Base-by-base conservation (phyloP, 2,329 filamentous ascomycete species). In the Aspergillus chevalieri region DNA sequence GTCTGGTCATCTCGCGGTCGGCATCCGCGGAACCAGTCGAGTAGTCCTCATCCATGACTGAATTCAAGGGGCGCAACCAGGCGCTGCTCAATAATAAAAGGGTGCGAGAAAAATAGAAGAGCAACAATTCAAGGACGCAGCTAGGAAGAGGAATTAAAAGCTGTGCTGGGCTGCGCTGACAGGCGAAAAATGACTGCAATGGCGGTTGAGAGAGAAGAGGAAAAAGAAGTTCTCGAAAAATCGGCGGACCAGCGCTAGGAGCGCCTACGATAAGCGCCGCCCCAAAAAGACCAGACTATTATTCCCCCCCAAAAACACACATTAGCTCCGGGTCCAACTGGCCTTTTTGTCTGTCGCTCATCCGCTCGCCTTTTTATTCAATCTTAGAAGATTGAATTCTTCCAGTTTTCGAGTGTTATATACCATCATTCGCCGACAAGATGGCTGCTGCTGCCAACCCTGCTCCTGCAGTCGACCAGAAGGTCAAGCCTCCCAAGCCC, bases 401-500 rank as follows among this genome's bases (percentile, higher is more conserved):
- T 46, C 12, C 52, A 30, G 39, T 22, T 43, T 48, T 47, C 44
- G 47, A 44, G 42, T 50, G 43, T 47, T 51, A 42, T 46, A 22
- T 19, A 34, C 41, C 4, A 43, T 47, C 10, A 45, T 44, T 52
- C 30, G 28, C 43, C 33, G 49, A 26, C 28, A 60, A 50, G 53
- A 73, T 73, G 70, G 64, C 71, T 60, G 62, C 63, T 52, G 62
- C 63, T 53, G 57, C 58, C 47, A 48, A 57, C 42, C 55, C 58
- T 53, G 49, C 65, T 55, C 56, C 62, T 60, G 64, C 64, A 57
- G 58, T 60, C 51, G 71, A 71, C 61, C 65, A 62, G 53, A 67
- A 70, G 64, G 62, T 62, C 64, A 89, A 84, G 74, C 90, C 91
- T 47, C 81, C 87, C 73, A 89, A 87, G 79, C 93, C 93, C 43